Evolutionary conservation across 768 basidiomycete species (phyloP).

Genomic region (Agaricus subrufescens): DNA sequence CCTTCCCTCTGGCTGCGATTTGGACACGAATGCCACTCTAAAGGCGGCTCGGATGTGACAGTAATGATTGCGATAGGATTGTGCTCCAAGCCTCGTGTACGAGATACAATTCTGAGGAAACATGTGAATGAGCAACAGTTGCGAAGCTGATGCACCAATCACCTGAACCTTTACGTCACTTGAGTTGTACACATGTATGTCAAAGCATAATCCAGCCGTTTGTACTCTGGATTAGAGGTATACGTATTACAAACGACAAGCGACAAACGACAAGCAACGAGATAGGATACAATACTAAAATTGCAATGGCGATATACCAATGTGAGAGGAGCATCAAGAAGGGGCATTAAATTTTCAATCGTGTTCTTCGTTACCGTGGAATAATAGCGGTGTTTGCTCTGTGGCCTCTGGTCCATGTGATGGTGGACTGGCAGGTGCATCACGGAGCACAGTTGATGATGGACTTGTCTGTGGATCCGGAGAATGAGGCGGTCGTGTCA

Average conservation of each 20-base stretch:
- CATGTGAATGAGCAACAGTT: not conserved
- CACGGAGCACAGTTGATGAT: constrained; percentile 11
- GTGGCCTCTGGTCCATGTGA: constrained; percentile 14
- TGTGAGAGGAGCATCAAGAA: not conserved
- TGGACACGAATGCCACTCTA: not conserved
- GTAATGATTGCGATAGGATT: not conserved
- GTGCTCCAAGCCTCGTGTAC: constrained; percentile 1
- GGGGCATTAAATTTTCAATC: constrained; percentile 5
- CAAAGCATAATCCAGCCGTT: not conserved
- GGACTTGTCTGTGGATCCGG: constrained; percentile 13
- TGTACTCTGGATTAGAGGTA: constrained; percentile 3
- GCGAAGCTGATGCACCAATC: constrained; percentile 3
- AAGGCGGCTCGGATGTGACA: not conserved
- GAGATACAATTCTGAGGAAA: not conserved
- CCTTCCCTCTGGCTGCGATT: no score
- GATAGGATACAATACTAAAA: constrained; percentile 7
- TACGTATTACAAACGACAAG: constrained; percentile 6
- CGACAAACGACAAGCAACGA: not conserved
- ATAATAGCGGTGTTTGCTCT: constrained; percentile 36
- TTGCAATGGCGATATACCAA: not conserved
- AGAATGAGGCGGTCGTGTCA: constrained; percentile 54
- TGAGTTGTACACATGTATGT: not conserved
- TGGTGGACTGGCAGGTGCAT: not conserved
- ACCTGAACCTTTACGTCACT: not conserved
- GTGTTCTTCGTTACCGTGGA: constrained; percentile 17